Percentiles rank a stretch among this genome's conserved stretches.
Conservation (phyloP, 495 filamentous ascomycete genomes). For the Cladorrhinum samala region DNA sequence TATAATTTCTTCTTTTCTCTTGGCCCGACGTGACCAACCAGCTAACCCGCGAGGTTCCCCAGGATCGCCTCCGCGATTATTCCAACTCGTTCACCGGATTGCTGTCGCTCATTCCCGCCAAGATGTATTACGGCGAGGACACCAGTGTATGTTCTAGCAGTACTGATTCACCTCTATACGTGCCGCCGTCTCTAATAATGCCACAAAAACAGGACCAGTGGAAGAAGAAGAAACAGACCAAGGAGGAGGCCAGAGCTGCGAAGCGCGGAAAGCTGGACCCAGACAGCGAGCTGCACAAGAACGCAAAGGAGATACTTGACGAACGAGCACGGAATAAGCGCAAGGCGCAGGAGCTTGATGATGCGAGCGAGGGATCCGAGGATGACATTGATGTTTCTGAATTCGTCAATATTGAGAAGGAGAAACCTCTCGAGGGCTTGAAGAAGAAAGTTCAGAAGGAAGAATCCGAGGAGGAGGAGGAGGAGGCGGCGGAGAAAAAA, state of each 20-base stretch:
- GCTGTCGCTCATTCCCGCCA: slow-evolving; percentile 86
- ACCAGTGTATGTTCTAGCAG: slow-evolving; percentile 60
- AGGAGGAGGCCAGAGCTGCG: slow-evolving; percentile 70
- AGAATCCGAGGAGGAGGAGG: slow-evolving; percentile 41
- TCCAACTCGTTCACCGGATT: slow-evolving; percentile 85
- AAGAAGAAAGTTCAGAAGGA: slow-evolving; percentile 44
- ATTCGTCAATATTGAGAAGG: slow-evolving; percentile 41
- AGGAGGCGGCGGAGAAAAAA: slow-evolving; percentile 25
- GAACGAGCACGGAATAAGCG: slow-evolving; percentile 70
- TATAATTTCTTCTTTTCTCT: background rate
- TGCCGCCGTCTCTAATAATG: no score
- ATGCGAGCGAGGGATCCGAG: slow-evolving; percentile 25
- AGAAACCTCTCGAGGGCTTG: slow-evolving; percentile 50
- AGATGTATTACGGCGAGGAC: slow-evolving; percentile 85
- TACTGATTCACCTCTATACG: background rate
- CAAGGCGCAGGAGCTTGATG: slow-evolving; percentile 33
- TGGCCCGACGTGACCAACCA: background rate
- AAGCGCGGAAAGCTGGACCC: slow-evolving; percentile 81
- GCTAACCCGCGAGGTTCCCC: slow-evolving; percentile 10
- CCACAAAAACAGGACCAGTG: slow-evolving; percentile 68
- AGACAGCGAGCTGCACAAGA: slow-evolving; percentile 61
- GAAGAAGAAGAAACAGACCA: slow-evolving; percentile 81
- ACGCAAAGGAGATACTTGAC: slow-evolving; percentile 78
- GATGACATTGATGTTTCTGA: slow-evolving; percentile 33
- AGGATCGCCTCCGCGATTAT: slow-evolving; percentile 84